Percentiles rank a stretch among this genome's conserved stretches.
These are phyloP conservation scores for Periconia sp. DNA, from an alignment of 2,329 filamentous ascomycete genomes.

Conservation along the genomic window DNA sequence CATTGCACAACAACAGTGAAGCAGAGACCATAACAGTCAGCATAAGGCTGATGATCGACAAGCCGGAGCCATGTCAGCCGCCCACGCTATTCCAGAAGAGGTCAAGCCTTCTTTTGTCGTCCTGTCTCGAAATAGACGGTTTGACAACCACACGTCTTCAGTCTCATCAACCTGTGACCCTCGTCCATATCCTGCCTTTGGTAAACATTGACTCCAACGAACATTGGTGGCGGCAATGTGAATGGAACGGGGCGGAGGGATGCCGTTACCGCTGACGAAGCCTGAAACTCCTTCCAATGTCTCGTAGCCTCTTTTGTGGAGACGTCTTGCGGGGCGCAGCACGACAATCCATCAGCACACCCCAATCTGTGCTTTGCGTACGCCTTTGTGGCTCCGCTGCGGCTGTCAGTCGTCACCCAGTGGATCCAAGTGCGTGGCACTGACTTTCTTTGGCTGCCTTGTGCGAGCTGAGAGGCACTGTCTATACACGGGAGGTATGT, in stretches of 20 bases:
- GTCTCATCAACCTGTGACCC: slow-evolving; percentile 2
- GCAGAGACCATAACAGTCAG: background rate
- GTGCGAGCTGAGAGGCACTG: background rate
- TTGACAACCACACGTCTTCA: slow-evolving; percentile 6
- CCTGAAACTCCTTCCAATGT: slow-evolving; percentile 29
- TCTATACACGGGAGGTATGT: background rate
- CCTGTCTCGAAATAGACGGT: slow-evolving; percentile 5
- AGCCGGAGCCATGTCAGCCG: background rate
- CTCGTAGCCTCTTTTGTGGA: slow-evolving; percentile 18
- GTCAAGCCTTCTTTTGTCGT: background rate
- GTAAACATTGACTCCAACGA: slow-evolving; percentile 2
- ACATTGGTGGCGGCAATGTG: background rate
- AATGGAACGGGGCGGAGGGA: background rate
- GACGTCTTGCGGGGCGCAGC: slow-evolving; percentile 20
- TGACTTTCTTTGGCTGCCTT: background rate
- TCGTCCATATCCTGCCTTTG: background rate
- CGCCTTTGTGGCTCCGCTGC: slow-evolving; percentile 13
- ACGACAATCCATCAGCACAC: background rate
- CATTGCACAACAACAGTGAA: background rate
- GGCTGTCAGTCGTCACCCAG: background rate
- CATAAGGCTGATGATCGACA: slow-evolving; percentile 5
- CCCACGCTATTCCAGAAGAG: background rate
- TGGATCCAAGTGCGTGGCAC: background rate
- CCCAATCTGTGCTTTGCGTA: background rate
- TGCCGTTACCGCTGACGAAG: slow-evolving; percentile 28